Base-by-base conservation (phyloP, 2,329 filamentous ascomycete genomes). In the Thyridium curvatum region DNA sequence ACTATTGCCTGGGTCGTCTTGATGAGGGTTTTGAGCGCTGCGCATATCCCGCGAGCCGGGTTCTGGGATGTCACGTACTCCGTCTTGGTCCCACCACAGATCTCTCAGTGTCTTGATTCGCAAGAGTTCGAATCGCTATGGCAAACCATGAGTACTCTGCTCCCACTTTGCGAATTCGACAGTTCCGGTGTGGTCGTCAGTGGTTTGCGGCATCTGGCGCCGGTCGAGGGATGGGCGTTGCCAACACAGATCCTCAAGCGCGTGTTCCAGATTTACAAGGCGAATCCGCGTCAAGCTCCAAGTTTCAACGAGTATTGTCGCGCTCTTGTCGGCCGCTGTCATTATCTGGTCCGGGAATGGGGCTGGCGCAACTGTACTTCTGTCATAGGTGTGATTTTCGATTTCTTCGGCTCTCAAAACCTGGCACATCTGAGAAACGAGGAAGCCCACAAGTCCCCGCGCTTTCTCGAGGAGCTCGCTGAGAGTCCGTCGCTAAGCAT, bases 281-380 rank as follows among this genome's bases (percentile, higher is more conserved):
- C 59, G n/a, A 75, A 79, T 39, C 51, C 57, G 3, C 67, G 66
- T 16, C 79, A 84, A 48, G 56, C 70, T 2, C 65, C 77, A 2
- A 74, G 75, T 50, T 83, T 84, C 64, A 84, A 82, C 46, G 73
- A 75, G 42, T 84, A 84, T 49, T 80, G 75, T 43, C 69, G 74
- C 14, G 71, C 75, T 6, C 53, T 81, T 4, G 60, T 83, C 26
- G 66, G 68, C 14, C 72, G 81, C 21, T 84, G 80, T 44, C 72
- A 83, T 50, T 74, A 74, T 51, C 66, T 84, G 9, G 73, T 82
- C 34, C 64, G 72, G 41, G 72, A 79, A 54, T 85, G 81, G 81
- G 77, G 77, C 4, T 84, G 81, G 81, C 65, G 65, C 30, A 74
- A 65, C 43, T 76, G 72, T 47, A 73, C 71, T 34, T 61, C 67